These are phyloP conservation scores for Emericellopsis terricola DNA, from an alignment of 495 filamentous ascomycete genomes.

Conservation along the genomic window DNA sequence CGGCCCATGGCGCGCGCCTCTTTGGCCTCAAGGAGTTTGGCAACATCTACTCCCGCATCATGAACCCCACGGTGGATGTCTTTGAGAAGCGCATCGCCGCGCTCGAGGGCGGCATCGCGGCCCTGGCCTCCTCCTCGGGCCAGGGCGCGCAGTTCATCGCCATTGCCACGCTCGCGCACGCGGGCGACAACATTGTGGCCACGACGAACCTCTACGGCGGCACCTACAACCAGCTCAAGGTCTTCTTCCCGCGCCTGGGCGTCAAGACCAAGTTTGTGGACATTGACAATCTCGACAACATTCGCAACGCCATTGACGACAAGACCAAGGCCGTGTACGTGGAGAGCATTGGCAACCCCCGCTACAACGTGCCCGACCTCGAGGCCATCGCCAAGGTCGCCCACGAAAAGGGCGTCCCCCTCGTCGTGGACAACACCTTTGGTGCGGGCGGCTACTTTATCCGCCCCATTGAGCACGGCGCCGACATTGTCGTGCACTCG, in stretches of 20 bases:
- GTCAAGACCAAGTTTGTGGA: conserved; percentile 82
- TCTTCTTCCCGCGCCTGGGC: conserved; percentile 69
- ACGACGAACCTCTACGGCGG: conserved; percentile 91
- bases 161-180: conserved; percentile 62
- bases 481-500: conserved; percentile 87
- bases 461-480: conserved; percentile 81
- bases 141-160: conserved; percentile 93
- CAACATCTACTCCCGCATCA: conserved; percentile 96
- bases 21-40: conserved; percentile 97
- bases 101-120: conserved; percentile 84
- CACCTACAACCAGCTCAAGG: conserved; percentile 98
- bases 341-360: conserved; percentile 90
- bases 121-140: conserved; percentile 75
- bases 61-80: conserved; percentile 97
- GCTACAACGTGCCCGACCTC: conserved; percentile 86
- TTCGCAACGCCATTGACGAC: conserved; percentile 77
- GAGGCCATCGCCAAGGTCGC: conserved; percentile 67
- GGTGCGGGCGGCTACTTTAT: conserved; percentile 87
- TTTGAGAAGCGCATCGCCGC: conserved; percentile 96
- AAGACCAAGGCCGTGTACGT: conserved; percentile 93
- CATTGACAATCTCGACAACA: conserved; percentile 68
- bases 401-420: conserved; percentile 63
- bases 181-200: conserved; percentile 89
- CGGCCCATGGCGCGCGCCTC: conserved; percentile 84
- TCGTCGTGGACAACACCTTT: conserved; percentile 96